These are phyloP conservation scores for Stachybotrys elegans DNA, from an alignment of 2,329 filamentous ascomycete genomes.

Conservation along the genomic window DNA sequence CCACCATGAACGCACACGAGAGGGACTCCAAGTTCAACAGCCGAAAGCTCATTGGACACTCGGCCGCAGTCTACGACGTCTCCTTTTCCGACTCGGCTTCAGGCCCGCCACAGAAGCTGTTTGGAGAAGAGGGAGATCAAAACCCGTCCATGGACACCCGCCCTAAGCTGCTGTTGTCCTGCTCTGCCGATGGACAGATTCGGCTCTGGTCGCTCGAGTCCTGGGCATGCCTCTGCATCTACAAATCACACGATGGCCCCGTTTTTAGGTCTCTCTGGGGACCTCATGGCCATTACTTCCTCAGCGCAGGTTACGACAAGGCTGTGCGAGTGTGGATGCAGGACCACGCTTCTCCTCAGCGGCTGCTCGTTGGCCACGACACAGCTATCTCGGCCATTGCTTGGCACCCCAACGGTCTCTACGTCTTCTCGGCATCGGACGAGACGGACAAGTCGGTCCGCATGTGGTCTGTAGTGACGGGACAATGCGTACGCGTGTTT, in stretches of 20 bases:
- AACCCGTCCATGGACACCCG: constrained; percentile 42
- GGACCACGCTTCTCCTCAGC: constrained; percentile 83
- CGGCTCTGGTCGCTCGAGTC: constrained; percentile 90
- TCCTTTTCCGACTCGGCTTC: constrained; percentile 76
- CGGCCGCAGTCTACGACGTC: constrained; percentile 81
- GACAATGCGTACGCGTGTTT: constrained; percentile 84
- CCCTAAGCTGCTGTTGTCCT: constrained; percentile 78
- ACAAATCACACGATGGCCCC: constrained; percentile 87
- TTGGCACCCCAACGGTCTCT: constrained; percentile 92
- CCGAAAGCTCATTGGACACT: constrained; percentile 80
- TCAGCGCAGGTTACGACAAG: constrained; percentile 81
- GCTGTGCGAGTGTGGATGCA: constrained; percentile 89
- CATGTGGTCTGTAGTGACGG: constrained; percentile 94
- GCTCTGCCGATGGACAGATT: constrained; percentile 80
- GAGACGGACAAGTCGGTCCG: constrained; percentile 83
- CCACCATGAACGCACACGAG: constrained; percentile 56
- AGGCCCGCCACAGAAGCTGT: constrained; percentile 40
- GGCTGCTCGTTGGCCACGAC: constrained; percentile 88
- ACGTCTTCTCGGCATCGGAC: constrained; percentile 87
- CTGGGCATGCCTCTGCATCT: constrained; percentile 89
- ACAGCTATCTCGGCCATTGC: constrained; percentile 85
- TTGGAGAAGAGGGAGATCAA: constrained; percentile 41
- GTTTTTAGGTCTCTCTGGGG: constrained; percentile 87
- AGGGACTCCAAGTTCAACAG: constrained; percentile 56
- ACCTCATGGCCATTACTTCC: constrained; percentile 92